Evolutionary conservation across 345 rosid species (phyloP).

Genomic region (Linum trigynum): DNA sequence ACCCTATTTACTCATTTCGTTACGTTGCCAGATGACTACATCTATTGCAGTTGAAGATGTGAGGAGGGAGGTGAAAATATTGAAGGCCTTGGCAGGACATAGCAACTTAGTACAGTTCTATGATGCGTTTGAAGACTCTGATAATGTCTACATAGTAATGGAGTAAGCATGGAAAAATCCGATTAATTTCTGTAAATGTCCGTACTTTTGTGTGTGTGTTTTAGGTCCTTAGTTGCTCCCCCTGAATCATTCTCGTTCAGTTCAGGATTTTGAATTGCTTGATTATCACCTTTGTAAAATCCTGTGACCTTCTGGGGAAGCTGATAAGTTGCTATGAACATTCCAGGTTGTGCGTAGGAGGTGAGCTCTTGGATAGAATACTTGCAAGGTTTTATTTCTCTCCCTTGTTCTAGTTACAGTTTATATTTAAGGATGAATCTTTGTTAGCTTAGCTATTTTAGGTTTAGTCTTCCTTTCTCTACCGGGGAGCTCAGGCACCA

Average conservation of each 20-base stretch:
- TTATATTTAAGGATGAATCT: background rate
- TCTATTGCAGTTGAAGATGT: slow-evolving; percentile 95
- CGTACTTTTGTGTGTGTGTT: no score
- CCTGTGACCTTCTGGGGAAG: background rate
- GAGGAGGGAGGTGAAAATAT: slow-evolving; percentile 89
- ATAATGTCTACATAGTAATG: slow-evolving; percentile 82
- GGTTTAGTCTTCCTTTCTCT: background rate
- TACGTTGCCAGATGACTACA: slow-evolving; percentile 69
- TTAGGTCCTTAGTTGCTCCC: no score
- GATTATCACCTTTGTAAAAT: background rate
- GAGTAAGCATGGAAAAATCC: slow-evolving; percentile 49
- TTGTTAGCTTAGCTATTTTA: background rate
- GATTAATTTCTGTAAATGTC: no score
- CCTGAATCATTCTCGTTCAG: no score
- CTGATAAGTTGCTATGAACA: slow-evolving; percentile 11
- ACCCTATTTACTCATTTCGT: no score
- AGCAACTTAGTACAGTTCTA: slow-evolving; percentile 67
- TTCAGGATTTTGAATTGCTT: background rate
- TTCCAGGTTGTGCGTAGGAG: slow-evolving; percentile 90
- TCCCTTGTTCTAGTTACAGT: slow-evolving; percentile 1
- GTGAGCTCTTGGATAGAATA: slow-evolving; percentile 93
- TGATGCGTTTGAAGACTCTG: slow-evolving; percentile 80
- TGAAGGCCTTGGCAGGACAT: slow-evolving; percentile 85
- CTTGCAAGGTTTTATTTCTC: slow-evolving; percentile 59
- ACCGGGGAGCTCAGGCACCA: slow-evolving; percentile 17